Evolutionary conservation across 139 green algal species (phyloP).

Genomic region (Haematococcus lacustris): DNA sequence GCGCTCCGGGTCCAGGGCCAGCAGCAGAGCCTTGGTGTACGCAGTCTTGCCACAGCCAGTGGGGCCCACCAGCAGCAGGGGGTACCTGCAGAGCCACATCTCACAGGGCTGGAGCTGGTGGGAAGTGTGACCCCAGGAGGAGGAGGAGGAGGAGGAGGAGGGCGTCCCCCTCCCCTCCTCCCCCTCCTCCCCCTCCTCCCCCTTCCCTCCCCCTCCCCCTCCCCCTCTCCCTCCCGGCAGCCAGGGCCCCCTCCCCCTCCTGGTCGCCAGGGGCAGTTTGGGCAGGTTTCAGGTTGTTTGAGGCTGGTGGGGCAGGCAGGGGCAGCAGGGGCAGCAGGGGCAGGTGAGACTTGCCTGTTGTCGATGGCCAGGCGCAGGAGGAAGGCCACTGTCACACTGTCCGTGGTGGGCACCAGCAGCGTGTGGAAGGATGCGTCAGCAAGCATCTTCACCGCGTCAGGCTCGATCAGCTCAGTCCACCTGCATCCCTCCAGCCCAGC

Average conservation of each 20-base stretch:
- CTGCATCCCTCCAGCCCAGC: constrained; percentile 9
- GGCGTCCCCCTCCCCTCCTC: too few species aligned
- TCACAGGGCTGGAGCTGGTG: too few species aligned
- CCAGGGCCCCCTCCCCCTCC: too few species aligned
- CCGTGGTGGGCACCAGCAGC: constrained; percentile 71
- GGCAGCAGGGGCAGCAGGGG: too few species aligned
- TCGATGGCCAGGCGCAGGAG: constrained; percentile 20
- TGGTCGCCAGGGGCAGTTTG: too few species aligned
- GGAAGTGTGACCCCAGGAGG: too few species aligned
- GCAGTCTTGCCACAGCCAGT: constrained; percentile 69
- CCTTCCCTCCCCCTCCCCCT: too few species aligned
- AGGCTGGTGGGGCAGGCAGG: too few species aligned
- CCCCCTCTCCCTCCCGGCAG: too few species aligned
- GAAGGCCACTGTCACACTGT: constrained; percentile 40
- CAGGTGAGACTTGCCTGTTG: constrained; percentile 2
- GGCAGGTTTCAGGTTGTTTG: too few species aligned
- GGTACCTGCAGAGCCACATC: constrained; percentile 13
- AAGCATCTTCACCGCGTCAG: constrained; percentile 9
- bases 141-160: too few species aligned
- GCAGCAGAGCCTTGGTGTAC: constrained; percentile 31
- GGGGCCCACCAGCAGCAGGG: constrained; percentile 10
- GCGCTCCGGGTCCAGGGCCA: constrained; percentile 27
- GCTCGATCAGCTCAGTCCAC: constrained; percentile 16
- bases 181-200: too few species aligned
- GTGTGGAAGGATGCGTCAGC: constrained; percentile 26